Conservation (phyloP, 1,139 yeast species). For the Ashbya aceris region DNA sequence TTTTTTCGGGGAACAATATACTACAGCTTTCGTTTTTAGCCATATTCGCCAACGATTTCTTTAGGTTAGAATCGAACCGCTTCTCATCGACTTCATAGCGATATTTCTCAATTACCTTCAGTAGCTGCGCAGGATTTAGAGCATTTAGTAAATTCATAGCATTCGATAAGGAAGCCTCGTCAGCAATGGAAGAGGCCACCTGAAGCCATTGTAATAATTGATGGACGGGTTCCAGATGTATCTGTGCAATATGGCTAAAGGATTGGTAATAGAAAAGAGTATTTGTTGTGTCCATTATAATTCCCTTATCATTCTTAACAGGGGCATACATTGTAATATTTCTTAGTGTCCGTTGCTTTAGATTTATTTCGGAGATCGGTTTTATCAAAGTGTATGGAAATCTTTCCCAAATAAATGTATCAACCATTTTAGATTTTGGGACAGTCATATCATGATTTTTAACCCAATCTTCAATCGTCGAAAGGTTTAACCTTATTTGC, state of each 20-base stretch:
- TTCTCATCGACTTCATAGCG: conserved; percentile 77
- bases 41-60: conserved; percentile 34
- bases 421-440: conserved; percentile 40
- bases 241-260: conserved; percentile 49
- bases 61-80: conserved; percentile 36
- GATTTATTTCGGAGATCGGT: conserved; percentile 25
- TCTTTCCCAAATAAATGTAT: conserved; percentile 30
- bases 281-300: conserved; percentile 28
- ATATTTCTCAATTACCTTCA: conserved; percentile 65
- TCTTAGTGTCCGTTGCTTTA: conserved; percentile 13
- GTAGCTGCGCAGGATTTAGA: conserved; percentile 61
- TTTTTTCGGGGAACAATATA: conserved; percentile 18
- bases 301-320: conserved; percentile 21
- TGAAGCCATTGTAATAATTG: conserved; percentile 88
- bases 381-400: conserved; percentile 37
- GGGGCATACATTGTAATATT: conserved; percentile 27
- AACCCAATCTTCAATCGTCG: conserved; percentile 89
- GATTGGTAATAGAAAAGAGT: conserved; percentile 46
- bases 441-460: conserved; percentile 51
- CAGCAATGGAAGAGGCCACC: conserved; percentile 56
- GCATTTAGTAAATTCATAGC: conserved; percentile 49
- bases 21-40: conserved; percentile 13
- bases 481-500: conserved; percentile 78
- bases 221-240: conserved; percentile 62
- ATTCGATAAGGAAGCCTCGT: conserved; percentile 47